Percentiles rank a stretch among this genome's conserved stretches.
These are phyloP conservation scores for Mallotus repandus DNA, from an alignment of 441 rosid species.

Conservation along the genomic window DNA sequence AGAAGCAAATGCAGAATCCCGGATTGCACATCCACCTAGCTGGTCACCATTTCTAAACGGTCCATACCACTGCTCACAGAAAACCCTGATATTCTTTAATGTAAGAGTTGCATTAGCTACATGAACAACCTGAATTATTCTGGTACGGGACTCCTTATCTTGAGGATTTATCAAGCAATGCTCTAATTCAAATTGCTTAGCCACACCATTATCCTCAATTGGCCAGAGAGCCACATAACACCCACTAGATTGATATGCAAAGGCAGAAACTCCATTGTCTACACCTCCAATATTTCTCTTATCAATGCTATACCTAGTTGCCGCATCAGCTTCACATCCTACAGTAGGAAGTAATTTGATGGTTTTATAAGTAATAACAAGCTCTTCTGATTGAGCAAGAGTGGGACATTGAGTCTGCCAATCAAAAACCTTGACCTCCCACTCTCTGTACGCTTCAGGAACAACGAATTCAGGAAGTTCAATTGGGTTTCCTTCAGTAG, in stretches of 20 bases:
- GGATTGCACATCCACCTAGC: slow-evolving; percentile 78
- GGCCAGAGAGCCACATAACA: slow-evolving; percentile 76
- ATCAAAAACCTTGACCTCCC: slow-evolving; percentile 92
- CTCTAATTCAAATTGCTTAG: slow-evolving; percentile 58
- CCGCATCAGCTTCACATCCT: slow-evolving; percentile 97
- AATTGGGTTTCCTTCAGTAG: slow-evolving; percentile 57
- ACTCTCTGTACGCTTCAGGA: slow-evolving; percentile 85
- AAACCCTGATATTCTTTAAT: slow-evolving; percentile 54
- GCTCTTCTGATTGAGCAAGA: slow-evolving; percentile 51
- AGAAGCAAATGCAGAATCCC: slow-evolving; percentile 81
- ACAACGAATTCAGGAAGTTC: slow-evolving; percentile 85
- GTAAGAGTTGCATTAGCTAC: slow-evolving; percentile 34
- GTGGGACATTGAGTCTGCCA: slow-evolving; percentile 99
- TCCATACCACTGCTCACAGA: slow-evolving; percentile 82
- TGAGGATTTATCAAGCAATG: slow-evolving; percentile 75
- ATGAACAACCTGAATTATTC: slow-evolving; percentile 54
- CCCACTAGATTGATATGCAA: slow-evolving; percentile 70
- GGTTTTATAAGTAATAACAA: slow-evolving; percentile 46
- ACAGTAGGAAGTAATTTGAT: slow-evolving; percentile 94
- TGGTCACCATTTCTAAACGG: slow-evolving; percentile 86
- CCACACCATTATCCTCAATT: slow-evolving; percentile 19
- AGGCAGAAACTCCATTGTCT: slow-evolving; percentile 40
- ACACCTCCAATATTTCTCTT: slow-evolving; percentile 45
- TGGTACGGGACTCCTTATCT: slow-evolving; percentile 77
- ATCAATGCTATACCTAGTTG: slow-evolving; percentile 62